Percentiles rank a stretch among this genome's conserved stretches.
Conservation (phyloP, 2,329 filamentous ascomycete genomes). For the Arthrobotrys pseudoclavata region DNA sequence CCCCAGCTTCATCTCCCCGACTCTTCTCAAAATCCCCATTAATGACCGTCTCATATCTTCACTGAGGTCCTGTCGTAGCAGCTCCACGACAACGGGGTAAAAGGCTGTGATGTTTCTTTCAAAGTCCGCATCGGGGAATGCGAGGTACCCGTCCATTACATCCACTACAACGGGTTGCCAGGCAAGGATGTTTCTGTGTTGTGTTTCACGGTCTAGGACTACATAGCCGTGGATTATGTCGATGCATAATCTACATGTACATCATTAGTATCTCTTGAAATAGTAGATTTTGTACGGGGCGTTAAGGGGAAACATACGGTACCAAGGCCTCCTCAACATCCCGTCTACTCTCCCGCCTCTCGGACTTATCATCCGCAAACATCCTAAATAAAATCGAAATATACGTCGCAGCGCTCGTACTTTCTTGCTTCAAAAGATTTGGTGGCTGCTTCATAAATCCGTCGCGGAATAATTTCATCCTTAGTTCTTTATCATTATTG, state of each 20-base stretch:
- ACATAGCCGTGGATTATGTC: constrained; percentile 92
- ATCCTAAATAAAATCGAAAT: constrained; percentile 96
- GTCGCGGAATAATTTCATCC: constrained; percentile 94
- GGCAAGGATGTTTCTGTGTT: constrained; percentile 95
- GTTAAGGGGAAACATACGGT: constrained; percentile 70
- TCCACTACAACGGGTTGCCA: constrained; percentile 98
- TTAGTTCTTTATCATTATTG: constrained; percentile 95
- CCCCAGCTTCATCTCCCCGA: constrained; percentile 78
- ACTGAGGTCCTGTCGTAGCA: constrained; percentile 85
- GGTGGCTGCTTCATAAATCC: constrained; percentile 99
- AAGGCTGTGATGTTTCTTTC: constrained; percentile 83
- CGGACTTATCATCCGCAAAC: constrained; percentile 90
- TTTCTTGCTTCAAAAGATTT: constrained; percentile 97
- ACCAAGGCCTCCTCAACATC: constrained; percentile 93
- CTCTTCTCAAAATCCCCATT: constrained; percentile 80
- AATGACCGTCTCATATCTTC: constrained; percentile 82
- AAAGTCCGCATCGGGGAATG: constrained; percentile 85
- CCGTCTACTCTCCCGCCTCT: constrained; percentile 81
- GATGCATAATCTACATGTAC: constrained; percentile 76
- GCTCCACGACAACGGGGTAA: constrained; percentile 85
- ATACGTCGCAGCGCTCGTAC: constrained; percentile 91
- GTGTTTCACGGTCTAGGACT: constrained; percentile 90
- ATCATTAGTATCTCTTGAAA: neutral
- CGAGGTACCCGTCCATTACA: constrained; percentile 91
- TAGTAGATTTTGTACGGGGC: neutral